Base-by-base conservation (phyloP, 2,329 filamentous ascomycete species). In the Colletotrichum chrysophilum region DNA sequence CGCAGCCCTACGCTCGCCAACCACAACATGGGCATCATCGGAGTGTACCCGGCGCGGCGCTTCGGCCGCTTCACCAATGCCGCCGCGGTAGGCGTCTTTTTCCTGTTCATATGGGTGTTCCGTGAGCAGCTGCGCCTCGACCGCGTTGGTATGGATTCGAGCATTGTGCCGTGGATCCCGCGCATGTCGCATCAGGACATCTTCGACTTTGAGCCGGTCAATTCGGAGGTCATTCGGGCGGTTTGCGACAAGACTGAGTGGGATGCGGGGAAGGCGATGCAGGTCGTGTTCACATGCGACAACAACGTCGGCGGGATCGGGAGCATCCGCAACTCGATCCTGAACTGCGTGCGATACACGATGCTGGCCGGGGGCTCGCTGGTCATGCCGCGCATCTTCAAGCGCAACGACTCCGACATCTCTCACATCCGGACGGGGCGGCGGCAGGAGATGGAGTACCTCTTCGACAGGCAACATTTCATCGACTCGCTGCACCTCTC, bases 291-390 rank as follows among this genome's bases (percentile, higher is more conserved):
- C 67, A 85, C 81, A 21, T 86, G 85, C 77, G 84, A 86, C 65
- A 83, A 83, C 16, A 83, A 83, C 70, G 79, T 82, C 32, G 85
- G 85, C 64, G 84, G 84, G 32, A 80, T 86, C 62, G 84, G 82
- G 52, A 84, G 85, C 80, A 77, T 86, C 38, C 81, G 85, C 26
- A 85, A 85, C 72, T 83, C 84, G 76, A 84, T 86, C 34, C 79
- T 86, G 7, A 85, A 85, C 70, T 86, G 85, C 75, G 80, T 86
- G 6, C 81, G 85, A 13, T 86, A 85, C 66, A 81, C 84, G 4
- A 85, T 86, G 61, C 79, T 81, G 65, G 84, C 80, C 21, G 85
- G 84, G 4, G 85, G 79, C 55, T 81, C 81, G 2, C 56, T 86
- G 6, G 84, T 86, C 9, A 58, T 86, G 12, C 85, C 85, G 3